phyloP scores from a whole-genome alignment of 306 rosid genomes.

The Sindora glabra region DNA sequence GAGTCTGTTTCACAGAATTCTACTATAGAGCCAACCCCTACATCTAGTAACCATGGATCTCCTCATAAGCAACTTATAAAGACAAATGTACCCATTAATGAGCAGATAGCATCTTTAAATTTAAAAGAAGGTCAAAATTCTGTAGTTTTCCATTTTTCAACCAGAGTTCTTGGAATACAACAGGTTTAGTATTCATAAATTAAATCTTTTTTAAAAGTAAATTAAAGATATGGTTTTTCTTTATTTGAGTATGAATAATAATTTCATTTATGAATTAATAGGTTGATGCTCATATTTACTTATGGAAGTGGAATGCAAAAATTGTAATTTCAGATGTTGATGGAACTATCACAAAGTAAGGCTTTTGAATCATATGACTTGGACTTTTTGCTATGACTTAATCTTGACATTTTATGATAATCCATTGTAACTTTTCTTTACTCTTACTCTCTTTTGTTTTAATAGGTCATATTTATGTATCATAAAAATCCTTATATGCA shows the following conservation, averaged over 20 bases:
- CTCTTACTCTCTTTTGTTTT: no score
- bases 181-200: slow-evolving; percentile 63
- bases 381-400: slow-evolving; percentile 17
- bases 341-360: slow-evolving; percentile 98
- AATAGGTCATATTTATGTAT: no score
- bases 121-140: slow-evolving; percentile 91
- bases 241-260: slow-evolving; percentile 22
- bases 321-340: slow-evolving; percentile 97
- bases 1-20: slow-evolving; percentile 47
- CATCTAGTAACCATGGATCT: slow-evolving; percentile 28
- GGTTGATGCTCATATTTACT: slow-evolving; percentile 98
- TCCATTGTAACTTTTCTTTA: no score
- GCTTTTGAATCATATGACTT: slow-evolving; percentile 5
- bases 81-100: slow-evolving; percentile 90
- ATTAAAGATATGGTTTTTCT: slow-evolving; percentile 4
- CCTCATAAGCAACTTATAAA: slow-evolving; percentile 64
- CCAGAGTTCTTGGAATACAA: slow-evolving; percentile 85
- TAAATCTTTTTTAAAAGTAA: no score
- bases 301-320: slow-evolving; percentile 95
- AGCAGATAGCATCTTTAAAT: slow-evolving; percentile 94
- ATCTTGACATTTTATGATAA: no score
- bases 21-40: slow-evolving; percentile 33
- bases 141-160: slow-evolving; percentile 83
- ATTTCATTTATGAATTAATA: slow-evolving; percentile 24
- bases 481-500: no score